Conservation (phyloP, 176 grass and related monocot genomes). For the Olyra latifolia region DNA sequence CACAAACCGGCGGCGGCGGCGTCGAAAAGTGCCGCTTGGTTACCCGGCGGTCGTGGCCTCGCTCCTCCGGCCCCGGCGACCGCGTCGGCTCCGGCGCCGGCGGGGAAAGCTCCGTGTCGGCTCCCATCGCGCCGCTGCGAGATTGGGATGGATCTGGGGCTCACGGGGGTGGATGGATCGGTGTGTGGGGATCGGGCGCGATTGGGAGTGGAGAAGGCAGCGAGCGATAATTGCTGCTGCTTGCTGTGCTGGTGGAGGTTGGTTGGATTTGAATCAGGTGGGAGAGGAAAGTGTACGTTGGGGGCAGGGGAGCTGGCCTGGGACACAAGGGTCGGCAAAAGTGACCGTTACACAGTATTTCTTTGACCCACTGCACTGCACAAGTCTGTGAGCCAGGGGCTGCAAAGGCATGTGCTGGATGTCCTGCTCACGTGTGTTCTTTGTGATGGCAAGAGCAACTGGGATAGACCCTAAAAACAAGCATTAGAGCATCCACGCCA, state of each 20-base stretch:
- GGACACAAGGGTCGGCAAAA: background rate
- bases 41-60: constrained; percentile 1
- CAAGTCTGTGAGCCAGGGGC: too few species aligned
- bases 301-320: background rate
- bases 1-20: too few species aligned
- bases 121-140: constrained; percentile 17
- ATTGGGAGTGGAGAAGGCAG: background rate
- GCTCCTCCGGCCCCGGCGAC: constrained; percentile 24
- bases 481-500: too few species aligned
- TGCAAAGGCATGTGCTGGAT: background rate
- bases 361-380: too few species aligned
- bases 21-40: background rate
- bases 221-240: background rate
- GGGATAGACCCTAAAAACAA: too few species aligned
- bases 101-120: constrained; percentile 9
- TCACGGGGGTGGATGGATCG: background rate
- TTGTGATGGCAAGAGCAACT: too few species aligned
- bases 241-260: background rate
- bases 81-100: constrained; percentile 16
- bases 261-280: constrained; percentile 20
- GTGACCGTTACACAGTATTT: constrained; percentile 18
- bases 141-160: background rate
- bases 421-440: too few species aligned
- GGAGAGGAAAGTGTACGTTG: background rate
- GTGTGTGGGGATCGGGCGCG: background rate